Percentiles rank a stretch among this genome's conserved stretches.
Conservation (phyloP, 1,139 yeast species). For the Taphrina confusa region DNA sequence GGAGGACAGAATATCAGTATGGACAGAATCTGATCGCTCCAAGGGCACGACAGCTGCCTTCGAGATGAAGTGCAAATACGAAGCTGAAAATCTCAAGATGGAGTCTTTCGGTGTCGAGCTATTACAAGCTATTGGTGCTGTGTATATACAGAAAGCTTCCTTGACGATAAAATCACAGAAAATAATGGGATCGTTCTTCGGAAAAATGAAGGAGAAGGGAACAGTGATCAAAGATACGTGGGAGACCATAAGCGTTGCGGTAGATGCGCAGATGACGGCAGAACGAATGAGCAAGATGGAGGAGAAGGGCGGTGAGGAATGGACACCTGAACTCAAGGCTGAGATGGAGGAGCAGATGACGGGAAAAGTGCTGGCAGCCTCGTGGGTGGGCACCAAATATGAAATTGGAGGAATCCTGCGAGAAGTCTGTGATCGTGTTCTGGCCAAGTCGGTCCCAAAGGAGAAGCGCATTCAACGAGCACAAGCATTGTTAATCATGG, state of each 20-base stretch:
- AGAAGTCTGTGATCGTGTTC: conserved; percentile 77
- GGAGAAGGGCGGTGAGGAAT: conserved; percentile 57
- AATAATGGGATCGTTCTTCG: conserved; percentile 79
- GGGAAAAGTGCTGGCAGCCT: conserved; percentile 80
- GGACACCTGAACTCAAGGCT: conserved; percentile 77
- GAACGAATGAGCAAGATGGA: conserved; percentile 62
- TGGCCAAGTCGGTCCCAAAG: conserved; percentile 64
- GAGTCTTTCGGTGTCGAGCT: conserved; percentile 93
- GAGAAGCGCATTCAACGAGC: conserved; percentile 72
- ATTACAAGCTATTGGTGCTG: conserved; percentile 78
- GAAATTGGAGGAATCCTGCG: conserved; percentile 88
- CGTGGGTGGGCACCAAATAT: conserved; percentile 91
- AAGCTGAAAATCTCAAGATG: conserved; percentile 85
- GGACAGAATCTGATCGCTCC: conserved; percentile 80
- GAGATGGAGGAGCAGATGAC: conserved; percentile 76
- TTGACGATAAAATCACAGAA: conserved; percentile 67
- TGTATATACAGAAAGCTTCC: conserved; percentile 68
- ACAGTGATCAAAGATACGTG: conserved; percentile 82
- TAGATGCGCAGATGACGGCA: conserved; percentile 84
- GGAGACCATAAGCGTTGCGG: conserved; percentile 77
- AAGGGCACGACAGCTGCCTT: conserved; percentile 69
- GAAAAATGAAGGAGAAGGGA: conserved; percentile 83
- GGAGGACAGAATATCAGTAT: conserved; percentile 65
- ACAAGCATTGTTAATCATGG: conserved; percentile 70
- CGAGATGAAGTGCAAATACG: conserved; percentile 63